These are phyloP conservation scores for Amauroascus niger DNA, from an alignment of 2,329 filamentous ascomycete species.

Conservation along the genomic window DNA sequence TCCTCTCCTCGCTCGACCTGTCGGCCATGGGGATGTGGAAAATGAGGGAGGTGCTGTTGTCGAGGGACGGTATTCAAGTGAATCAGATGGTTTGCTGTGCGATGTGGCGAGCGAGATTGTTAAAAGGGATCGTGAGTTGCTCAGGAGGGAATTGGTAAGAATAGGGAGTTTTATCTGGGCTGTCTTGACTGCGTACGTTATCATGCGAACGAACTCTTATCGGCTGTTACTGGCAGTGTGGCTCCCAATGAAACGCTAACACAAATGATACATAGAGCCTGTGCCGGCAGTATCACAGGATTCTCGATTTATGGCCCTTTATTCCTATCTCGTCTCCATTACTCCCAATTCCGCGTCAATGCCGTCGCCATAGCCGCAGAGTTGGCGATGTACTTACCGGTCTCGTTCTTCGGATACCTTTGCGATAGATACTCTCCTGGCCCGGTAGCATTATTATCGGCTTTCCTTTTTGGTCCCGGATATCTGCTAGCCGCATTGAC, in stretches of 20 bases:
- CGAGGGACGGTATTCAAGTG: conserved; percentile 14
- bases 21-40: neutral
- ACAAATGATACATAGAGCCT: conserved; percentile 43
- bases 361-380: conserved; percentile 78
- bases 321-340: conserved; percentile 76
- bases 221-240: too few relatives aligned
- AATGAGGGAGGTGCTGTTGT: neutral
- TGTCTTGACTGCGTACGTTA: conserved; percentile 46
- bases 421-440: conserved; percentile 82
- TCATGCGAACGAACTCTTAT: too few relatives aligned
- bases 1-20: conserved; percentile 19
- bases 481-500: conserved; percentile 75
- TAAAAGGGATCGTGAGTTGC: conserved; percentile 46
- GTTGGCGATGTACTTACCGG: conserved; percentile 82
- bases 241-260: neutral
- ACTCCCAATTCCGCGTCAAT: conserved; percentile 88
- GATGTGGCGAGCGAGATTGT: conserved; percentile 53
- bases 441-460: conserved; percentile 63
- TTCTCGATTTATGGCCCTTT: conserved; percentile 91
- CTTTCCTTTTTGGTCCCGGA: conserved; percentile 63
- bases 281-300: conserved; percentile 81
- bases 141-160: conserved; percentile 45
- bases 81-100: conserved; percentile 42
- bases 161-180: conserved; percentile 52
- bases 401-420: conserved; percentile 77